A percentile compares a stretch with the other conserved stretches of the same genome.
phyloP scores from a whole-genome alignment of 2,329 filamentous ascomycete genomes.

The Pyrenochaeta sp. region DNA sequence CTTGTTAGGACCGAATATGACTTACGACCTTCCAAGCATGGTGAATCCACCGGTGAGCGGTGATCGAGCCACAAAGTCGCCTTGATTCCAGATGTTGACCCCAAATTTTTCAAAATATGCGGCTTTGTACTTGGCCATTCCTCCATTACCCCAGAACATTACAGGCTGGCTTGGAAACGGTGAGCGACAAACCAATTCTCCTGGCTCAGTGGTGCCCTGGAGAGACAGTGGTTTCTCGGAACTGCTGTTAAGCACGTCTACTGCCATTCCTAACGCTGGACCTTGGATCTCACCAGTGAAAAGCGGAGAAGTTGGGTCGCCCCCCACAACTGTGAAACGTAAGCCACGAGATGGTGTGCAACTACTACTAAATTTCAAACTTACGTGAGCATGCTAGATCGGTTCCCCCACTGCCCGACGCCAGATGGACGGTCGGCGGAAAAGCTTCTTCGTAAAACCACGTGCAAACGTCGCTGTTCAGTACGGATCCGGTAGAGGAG shows the following conservation, averaged over 20 bases:
- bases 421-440: background rate
- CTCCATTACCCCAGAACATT: background rate
- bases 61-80: background rate
- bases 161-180: background rate
- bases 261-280: background rate
- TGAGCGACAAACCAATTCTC: background rate
- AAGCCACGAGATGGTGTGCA: no score
- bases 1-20: no score
- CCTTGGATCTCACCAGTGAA: background rate
- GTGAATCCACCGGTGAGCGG: background rate
- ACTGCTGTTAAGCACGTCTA: background rate
- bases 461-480: constrained; percentile 52
- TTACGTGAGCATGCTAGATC: background rate
- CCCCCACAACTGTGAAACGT: background rate
- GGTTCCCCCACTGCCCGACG: background rate
- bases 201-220: background rate
- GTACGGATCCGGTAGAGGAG: constrained; percentile 55
- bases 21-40: background rate
- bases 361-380: background rate
- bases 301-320: background rate
- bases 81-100: background rate
- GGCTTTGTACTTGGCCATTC: background rate
- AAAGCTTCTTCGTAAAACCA: constrained; percentile 54
- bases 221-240: background rate
- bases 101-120: background rate